A percentile compares a stretch with the other conserved stretches of the same genome.
These are phyloP conservation scores for Aspergillus sojae DNA, from an alignment of 2,329 filamentous ascomycete species.

Conservation along the genomic window DNA sequence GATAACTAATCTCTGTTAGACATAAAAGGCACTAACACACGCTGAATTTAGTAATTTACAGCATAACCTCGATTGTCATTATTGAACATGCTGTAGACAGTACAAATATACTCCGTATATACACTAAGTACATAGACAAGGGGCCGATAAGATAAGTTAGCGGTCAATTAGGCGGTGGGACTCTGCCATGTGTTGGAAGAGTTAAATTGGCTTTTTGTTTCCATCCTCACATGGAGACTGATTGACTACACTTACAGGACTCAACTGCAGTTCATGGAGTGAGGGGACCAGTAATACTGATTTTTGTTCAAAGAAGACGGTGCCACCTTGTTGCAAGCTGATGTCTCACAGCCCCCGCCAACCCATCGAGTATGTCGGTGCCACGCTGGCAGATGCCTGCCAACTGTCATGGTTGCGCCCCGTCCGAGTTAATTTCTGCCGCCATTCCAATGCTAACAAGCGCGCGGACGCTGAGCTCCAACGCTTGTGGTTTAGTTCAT, in stretches of 20 bases:
- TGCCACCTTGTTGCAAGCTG: neutral
- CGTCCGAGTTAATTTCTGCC: constrained; percentile 21
- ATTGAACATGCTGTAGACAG: neutral
- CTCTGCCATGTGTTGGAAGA: neutral
- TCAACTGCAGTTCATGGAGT: neutral
- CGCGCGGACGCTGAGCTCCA: constrained; percentile 21
- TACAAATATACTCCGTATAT: neutral
- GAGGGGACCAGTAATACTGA: neutral
- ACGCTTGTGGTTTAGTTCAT: constrained; percentile 12
- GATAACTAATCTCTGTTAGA: neutral
- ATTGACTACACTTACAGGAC: neutral
- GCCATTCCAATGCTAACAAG: constrained; percentile 20
- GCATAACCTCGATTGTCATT: neutral
- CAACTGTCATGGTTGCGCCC: constrained; percentile 28
- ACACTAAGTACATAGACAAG: neutral
- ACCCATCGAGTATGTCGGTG: constrained; percentile 17
- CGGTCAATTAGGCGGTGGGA: neutral
- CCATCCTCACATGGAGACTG: neutral
- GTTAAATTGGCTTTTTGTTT: neutral
- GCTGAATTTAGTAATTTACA: neutral
- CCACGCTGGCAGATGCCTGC: constrained; percentile 33
- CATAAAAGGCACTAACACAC: neutral
- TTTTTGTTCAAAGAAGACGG: neutral
- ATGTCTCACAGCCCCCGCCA: constrained; percentile 12
- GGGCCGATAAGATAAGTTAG: neutral